Base-by-base conservation (phyloP, 495 filamentous ascomycete species). In the Bathelium albidoporum region DNA sequence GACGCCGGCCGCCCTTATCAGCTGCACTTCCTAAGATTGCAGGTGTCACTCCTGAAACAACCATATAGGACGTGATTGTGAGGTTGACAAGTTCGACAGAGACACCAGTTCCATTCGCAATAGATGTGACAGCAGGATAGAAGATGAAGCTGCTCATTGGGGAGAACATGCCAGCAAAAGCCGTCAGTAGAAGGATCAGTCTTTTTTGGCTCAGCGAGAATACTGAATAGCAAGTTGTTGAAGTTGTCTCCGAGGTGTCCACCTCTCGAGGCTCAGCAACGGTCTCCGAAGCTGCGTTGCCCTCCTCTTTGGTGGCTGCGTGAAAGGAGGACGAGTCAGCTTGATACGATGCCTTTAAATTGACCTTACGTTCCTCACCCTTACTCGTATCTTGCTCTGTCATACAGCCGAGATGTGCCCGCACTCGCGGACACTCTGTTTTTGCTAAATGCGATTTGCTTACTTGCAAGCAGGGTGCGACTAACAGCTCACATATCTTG, bases 1-100 rank as follows among this genome's bases (percentile, higher is more conserved):
- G 78, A 0, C 81, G 73, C 11, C 82, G 73, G 4, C 82, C 81
- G 20, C 75, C 59, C 16, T 62, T 66, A 66, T 84, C 82, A 0
- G 80, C 76, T 45, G 82, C 75, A 14, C 69, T 71, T 7, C 72
- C 80, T 4, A 78, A 74, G 62, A 84, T 72, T 0, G 75, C 73
- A 2, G 82, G 80, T 9, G 76, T 73, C 9, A 84, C 61, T 7
- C 74, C 81, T 71, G 81, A 66, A 16, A 70, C n/a, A 34, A 65
- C 61, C 52, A 69, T 36, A 32, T 69, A 69, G 1, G 67, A 67
- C 5, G 67, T 69, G n/a, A 69, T 59, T 34, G 67, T 69, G 22
- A 69, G 32, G 58, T 65, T 67, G 59, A 67, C 39, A 20, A 63
- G n/a, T 44, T 49, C 32, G 16, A 60, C 22, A 49, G 24, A 45